Evolutionary conservation across 1,139 yeast genomes (phyloP), one percentile per base, ranked within the genome.

Genomic region (Kodamaea anthophila): DNA sequence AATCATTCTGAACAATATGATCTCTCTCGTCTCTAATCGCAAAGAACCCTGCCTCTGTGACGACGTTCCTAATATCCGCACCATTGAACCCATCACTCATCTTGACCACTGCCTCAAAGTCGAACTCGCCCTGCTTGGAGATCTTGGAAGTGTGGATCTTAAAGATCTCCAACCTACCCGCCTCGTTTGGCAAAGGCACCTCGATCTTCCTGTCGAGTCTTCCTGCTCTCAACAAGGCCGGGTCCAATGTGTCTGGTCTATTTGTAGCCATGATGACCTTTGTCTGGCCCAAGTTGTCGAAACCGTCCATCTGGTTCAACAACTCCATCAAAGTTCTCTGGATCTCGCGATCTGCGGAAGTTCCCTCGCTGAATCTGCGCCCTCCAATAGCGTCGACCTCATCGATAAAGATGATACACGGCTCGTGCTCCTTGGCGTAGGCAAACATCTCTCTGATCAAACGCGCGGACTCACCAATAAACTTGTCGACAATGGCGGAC

Each of bases 351-450:
- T 93, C 99, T 3, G 98, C 98, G 8, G 96, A 84, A 2, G 98
- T 91, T 60, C 99, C 99, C 58, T 93, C 99, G 46, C 93, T 79
- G 59, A 93, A 93, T 59, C 99, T 77, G 47, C 99, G 77, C 32
- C 98, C 98, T 53, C 99, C 99, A 58, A 93, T 93, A 32, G 99
- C 98, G 65, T 93, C 99, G 39, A 93, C 79, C 68, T 93, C 99
- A 65, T 93, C 99, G 96, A 93, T 88, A 55, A 93, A 93, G 43
- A 93, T 93, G 53, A 93, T 91, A 63, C 98, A 93, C 12, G 99
- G 99, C 52, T 85, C 97, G 55, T 93, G 97, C 52, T 91, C 98
- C 55, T 79, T 87, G 31, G 99, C 99, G 58, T 93, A 93, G 30
- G 94, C 84, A 64, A 93, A 93, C 98, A 93, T 91, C 59, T 93